phyloP scores from a whole-genome alignment of 169 alveolate species.

The Plasmodium knowlesi region DNA sequence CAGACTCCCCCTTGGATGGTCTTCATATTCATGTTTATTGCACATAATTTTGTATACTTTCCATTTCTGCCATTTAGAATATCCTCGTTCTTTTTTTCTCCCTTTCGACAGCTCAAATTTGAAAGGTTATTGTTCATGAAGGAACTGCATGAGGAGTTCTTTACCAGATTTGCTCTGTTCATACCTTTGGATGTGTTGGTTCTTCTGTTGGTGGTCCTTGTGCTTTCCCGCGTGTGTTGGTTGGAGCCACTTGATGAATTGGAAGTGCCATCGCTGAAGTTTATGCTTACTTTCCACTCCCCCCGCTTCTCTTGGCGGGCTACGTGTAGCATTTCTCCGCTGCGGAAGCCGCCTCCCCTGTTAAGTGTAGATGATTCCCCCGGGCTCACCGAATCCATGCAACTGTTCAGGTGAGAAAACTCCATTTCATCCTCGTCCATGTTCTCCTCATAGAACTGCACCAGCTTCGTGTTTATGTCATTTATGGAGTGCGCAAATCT shows the following conservation, averaged over 20 bases:
- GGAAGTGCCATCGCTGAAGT: neutral
- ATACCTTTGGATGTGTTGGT: neutral
- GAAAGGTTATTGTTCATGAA: neutral
- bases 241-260: slow-evolving; percentile 10
- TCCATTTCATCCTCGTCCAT: neutral
- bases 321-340: neutral
- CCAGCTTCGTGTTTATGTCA: slow-evolving; percentile 60
- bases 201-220: neutral
- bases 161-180: slow-evolving; percentile 26
- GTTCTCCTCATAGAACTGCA: slow-evolving; percentile 24
- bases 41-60: slow-evolving; percentile 12
- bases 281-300: slow-evolving; percentile 4
- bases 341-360: neutral
- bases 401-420: slow-evolving; percentile 4
- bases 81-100: neutral
- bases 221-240: neutral
- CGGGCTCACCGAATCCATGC: neutral
- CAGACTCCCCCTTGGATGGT: neutral
- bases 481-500: slow-evolving; percentile 60
- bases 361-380: neutral
- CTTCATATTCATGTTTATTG: neutral
- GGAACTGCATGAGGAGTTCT: neutral
- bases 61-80: neutral
- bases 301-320: neutral
- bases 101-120: neutral